Conservation (phyloP, 257 asterid species). For the Solanum neorickii region DNA sequence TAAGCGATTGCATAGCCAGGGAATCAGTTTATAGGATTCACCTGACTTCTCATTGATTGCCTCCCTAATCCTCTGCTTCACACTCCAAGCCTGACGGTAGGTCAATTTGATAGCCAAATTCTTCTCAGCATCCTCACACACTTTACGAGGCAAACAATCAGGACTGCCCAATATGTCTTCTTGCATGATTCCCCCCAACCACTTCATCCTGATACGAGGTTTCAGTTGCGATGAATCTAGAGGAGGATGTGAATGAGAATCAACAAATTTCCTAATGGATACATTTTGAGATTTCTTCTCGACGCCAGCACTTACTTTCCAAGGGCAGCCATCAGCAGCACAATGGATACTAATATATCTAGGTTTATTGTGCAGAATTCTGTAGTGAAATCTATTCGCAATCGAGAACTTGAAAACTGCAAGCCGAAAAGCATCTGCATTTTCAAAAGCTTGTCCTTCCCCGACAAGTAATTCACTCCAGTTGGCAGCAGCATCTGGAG, state of each 20-base stretch:
- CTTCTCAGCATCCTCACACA: constrained; percentile 1
- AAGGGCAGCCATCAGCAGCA: background rate
- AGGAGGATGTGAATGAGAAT: background rate
- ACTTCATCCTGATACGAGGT: constrained; percentile 1
- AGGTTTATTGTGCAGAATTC: constrained; percentile 2
- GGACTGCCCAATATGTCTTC: background rate
- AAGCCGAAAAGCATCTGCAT: background rate
- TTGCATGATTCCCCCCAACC: background rate
- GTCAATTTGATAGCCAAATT: constrained; percentile 1
- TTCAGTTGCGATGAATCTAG: background rate
- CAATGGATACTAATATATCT: background rate
- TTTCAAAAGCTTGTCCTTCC: background rate
- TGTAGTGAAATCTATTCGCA: background rate
- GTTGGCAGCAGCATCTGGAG: background rate
- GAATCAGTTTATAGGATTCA: constrained; percentile 2
- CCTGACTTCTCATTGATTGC: constrained; percentile 1
- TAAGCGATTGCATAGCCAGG: constrained; percentile 7
- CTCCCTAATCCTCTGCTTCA: background rate
- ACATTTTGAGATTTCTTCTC: background rate
- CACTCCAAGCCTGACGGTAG: constrained; percentile 5
- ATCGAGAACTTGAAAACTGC: background rate
- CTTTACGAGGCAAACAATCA: background rate
- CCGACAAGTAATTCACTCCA: background rate
- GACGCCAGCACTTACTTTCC: background rate
- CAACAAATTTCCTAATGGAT: background rate